Percentiles rank a stretch among this genome's conserved stretches.
Conservation (phyloP, 2,329 filamentous ascomycete species). For the Alternaria longipes region DNA sequence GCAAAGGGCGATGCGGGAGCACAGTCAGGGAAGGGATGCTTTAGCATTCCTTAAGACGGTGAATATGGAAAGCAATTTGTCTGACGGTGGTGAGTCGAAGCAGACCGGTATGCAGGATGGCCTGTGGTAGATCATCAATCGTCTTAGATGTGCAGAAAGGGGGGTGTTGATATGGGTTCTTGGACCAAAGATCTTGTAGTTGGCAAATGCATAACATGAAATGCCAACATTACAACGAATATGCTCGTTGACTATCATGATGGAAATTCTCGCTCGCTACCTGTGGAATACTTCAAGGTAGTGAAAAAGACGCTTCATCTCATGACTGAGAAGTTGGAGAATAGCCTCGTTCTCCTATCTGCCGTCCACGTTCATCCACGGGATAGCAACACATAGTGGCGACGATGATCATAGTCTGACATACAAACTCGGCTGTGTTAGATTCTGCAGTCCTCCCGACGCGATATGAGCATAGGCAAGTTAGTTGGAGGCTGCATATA, state of each 20-base stretch:
- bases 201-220: not conserved
- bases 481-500: not conserved
- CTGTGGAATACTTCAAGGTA: not conserved
- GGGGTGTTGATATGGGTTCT: not conserved
- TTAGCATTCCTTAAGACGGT: not conserved
- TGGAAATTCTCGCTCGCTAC: not conserved
- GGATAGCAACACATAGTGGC: too few relatives aligned
- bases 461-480: not conserved
- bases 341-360: too few relatives aligned
- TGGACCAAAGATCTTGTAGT: not conserved
- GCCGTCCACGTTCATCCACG: too few relatives aligned
- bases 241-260: not conserved
- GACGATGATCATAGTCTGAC: not conserved
- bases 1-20: not conserved
- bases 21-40: slow-evolving; percentile 2
- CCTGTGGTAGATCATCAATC: not conserved
- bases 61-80: not conserved
- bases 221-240: not conserved
- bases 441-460: not conserved
- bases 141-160: not conserved
- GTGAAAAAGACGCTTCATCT: not conserved
- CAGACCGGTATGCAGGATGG: not conserved
- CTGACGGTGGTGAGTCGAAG: not conserved
- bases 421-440: not conserved
- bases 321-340: not conserved